Base-by-base conservation (phyloP, 805 yeast genomes). In the Kodamaea fukazawae region DNA sequence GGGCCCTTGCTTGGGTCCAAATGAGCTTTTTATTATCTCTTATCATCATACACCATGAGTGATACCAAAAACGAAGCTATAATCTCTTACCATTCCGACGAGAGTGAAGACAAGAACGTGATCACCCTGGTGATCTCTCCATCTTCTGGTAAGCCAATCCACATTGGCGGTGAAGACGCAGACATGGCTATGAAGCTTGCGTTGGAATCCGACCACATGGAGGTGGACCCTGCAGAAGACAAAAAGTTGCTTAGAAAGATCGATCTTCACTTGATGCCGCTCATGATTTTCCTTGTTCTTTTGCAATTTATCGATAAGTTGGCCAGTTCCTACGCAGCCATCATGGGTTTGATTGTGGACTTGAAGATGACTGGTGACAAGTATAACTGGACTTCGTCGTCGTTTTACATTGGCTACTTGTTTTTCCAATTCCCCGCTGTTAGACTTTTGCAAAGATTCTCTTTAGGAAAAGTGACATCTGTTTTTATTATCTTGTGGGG, bases 401-500 rank as follows among this genome's bases (percentile, higher is more conserved):
- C 68, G 23, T 56, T 73, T 49, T 58, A 71, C 58, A 30, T 83
- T 28, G 90, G 89, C 2, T 83, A 81, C 53, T 56, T 83, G 36
- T 65, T 63, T 6, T 81, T 78, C 50, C 81, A 78, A 47, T 59
- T 74, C 40, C 76, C 80, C 3, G 69, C 75, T 2, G 56, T 67
- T 7, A 51, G 62, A 34, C 36, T 71, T 1, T 52, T 80, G 17
- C 89, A 83, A 55, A 67, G 65, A 39, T 72, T 78, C 37, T 83
- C 82, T 2, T 66, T 83, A 45, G 71, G 79, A 4, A 78, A 75
- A 47, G 59, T 78, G 3, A 65, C 74, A 3, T 63, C 76, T 7
- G 44, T 57, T 1, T 71, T 73, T 43, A 71, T 82, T 29, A 51
- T 79, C n/a, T 31, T 75, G 0, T 83, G 90, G 89, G 88, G 88